phyloP scores from a whole-genome alignment of 1,284 basidiomycete genomes.

The Mycena citricolor region DNA sequence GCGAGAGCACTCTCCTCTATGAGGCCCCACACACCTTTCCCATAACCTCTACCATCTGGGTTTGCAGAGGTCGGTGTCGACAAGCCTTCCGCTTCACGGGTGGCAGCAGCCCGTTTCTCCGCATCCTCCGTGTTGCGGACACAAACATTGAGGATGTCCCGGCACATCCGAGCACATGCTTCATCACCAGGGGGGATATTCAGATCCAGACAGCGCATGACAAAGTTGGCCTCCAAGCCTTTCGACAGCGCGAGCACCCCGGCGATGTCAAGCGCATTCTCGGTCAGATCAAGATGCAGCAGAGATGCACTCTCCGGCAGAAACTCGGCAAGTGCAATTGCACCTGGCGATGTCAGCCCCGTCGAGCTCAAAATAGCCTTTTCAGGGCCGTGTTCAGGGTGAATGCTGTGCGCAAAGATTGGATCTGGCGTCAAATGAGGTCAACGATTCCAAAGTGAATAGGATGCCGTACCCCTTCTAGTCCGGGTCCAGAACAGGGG shows the following conservation, averaged over 20 bases:
- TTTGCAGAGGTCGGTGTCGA: constrained; percentile 25
- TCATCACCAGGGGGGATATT: constrained; percentile 90
- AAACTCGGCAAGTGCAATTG: constrained; percentile 95
- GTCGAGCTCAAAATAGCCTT: constrained; percentile 90
- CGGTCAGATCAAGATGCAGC: constrained; percentile 85
- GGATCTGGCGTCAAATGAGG: constrained; percentile 53
- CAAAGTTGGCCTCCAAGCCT: constrained; percentile 80
- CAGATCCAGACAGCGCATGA: constrained; percentile 90
- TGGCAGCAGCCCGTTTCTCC: constrained; percentile 45
- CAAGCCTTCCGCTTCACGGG: constrained; percentile 26
- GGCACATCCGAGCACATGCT: constrained; percentile 80
- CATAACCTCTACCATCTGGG: constrained; percentile 43
- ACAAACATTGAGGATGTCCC: constrained; percentile 80
- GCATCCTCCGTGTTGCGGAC: constrained; percentile 89
- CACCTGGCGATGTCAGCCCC: constrained; percentile 78
- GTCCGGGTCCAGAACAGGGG: constrained; percentile 84
- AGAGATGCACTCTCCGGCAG: constrained; percentile 86
- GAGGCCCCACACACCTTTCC: constrained; percentile 75
- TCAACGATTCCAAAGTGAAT: not conserved
- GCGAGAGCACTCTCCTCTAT: constrained; percentile 81
- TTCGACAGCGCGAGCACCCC: constrained; percentile 91
- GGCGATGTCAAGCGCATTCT: constrained; percentile 82
- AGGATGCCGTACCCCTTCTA: constrained; percentile 73
- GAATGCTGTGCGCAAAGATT: constrained; percentile 88
- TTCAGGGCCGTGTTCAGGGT: constrained; percentile 92